phyloP scores from a whole-genome alignment of 2,329 filamentous ascomycete genomes.

The Sclerotiophoma versabilis region DNA sequence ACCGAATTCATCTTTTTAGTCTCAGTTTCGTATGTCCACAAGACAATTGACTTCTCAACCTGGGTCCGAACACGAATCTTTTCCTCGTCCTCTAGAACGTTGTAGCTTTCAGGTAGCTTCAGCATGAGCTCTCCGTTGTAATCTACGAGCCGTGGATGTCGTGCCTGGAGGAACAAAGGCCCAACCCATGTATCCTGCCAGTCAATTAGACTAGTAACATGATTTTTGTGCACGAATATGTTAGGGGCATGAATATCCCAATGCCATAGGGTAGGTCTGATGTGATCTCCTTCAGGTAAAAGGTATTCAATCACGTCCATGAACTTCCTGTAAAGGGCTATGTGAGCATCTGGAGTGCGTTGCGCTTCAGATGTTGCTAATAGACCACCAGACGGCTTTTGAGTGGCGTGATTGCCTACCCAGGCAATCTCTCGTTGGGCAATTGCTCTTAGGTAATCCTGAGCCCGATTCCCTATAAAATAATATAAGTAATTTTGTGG shows the following conservation, averaged over 20 bases:
- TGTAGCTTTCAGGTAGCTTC: conserved; percentile 15
- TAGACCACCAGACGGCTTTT: not conserved
- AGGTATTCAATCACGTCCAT: not conserved
- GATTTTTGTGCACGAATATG: conserved; percentile 26
- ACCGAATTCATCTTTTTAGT: no score
- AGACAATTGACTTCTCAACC: no score
- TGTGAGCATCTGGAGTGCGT: not conserved
- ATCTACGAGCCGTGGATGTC: conserved; percentile 37
- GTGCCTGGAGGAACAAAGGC: conserved; percentile 34
- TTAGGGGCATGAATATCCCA: not conserved
- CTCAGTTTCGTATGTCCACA: no score
- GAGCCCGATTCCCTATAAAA: not conserved
- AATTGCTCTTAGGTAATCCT: not conserved
- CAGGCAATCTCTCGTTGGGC: not conserved
- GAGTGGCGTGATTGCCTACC: not conserved
- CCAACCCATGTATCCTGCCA: conserved; percentile 49
- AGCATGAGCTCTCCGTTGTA: conserved; percentile 41
- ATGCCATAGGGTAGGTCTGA: not conserved
- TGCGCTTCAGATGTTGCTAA: not conserved
- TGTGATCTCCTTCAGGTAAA: not conserved
- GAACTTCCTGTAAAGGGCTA: not conserved
- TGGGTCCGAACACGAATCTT: no score
- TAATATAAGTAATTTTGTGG: not conserved
- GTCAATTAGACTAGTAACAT: conserved; percentile 52
- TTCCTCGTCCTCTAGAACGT: no score